Conservation (phyloP, 176 grass and related monocot genomes). For the Ananas comosus region DNA sequence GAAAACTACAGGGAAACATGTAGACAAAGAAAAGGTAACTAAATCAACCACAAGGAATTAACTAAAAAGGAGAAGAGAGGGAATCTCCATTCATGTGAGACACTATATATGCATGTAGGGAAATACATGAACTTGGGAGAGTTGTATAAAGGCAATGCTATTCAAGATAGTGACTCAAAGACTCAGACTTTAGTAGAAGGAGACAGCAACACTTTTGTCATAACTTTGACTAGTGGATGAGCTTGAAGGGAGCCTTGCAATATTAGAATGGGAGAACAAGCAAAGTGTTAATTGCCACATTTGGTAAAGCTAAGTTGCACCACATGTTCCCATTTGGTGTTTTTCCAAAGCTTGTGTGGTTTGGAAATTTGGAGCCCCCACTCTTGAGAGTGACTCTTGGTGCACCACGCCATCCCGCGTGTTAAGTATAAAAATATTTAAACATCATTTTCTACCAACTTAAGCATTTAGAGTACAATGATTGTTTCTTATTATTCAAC, state of each 20-base stretch:
- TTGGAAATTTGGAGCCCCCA: background rate
- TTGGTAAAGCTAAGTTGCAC: background rate
- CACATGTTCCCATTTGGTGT: background rate
- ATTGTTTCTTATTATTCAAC: no score
- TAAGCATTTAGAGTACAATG: no score
- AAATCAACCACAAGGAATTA: background rate
- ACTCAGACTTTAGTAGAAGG: background rate
- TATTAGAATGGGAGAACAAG: background rate
- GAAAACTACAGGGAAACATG: background rate
- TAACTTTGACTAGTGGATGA: background rate
- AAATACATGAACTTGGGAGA: background rate
- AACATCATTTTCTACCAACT: no score
- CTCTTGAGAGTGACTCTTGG: background rate
- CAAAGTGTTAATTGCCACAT: background rate
- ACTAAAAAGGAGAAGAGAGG: background rate
- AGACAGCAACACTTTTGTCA: background rate
- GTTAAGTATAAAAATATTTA: no score
- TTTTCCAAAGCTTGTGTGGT: background rate
- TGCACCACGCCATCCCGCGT: no score
- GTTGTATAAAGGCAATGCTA: background rate
- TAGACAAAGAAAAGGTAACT: background rate
- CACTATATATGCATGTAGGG: background rate
- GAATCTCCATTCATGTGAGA: background rate
- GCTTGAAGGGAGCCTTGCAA: background rate
- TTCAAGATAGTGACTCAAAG: background rate